These are phyloP conservation scores for Anisodus acutangulus DNA, from an alignment of 257 asterid genomes.

Conservation along the genomic window DNA sequence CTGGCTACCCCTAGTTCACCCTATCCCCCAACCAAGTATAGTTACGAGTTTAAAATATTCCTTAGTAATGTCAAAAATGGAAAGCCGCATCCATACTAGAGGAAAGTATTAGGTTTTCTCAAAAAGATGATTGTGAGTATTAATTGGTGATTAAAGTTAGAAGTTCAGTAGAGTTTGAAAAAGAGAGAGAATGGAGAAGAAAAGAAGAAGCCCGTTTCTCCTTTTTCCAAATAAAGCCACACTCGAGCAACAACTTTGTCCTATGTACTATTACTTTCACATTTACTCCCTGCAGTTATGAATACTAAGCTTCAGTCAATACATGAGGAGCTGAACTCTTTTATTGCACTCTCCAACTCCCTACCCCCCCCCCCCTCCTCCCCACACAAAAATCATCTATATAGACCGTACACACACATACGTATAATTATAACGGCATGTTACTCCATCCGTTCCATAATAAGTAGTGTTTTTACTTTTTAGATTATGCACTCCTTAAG, in stretches of 20 bases:
- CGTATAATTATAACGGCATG: neutral
- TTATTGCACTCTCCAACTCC: conserved; percentile 24
- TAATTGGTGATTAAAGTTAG: conserved; percentile 13
- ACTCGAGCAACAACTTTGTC: conserved; percentile 2
- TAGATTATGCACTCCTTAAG: no score
- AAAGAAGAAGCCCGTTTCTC: neutral
- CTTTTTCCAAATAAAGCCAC: conserved; percentile 7
- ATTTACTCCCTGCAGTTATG: neutral
- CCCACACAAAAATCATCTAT: neutral
- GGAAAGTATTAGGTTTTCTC: neutral
- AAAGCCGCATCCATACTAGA: conserved; percentile 1
- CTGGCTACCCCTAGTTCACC: no score
- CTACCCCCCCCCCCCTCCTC: neutral
- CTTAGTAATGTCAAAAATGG: conserved; percentile 19
- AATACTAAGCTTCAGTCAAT: neutral
- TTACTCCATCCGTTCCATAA: neutral
- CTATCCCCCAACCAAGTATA: conserved; percentile 8
- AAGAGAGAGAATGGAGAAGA: neutral
- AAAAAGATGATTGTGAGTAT: neutral
- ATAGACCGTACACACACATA: neutral
- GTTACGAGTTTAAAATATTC: neutral
- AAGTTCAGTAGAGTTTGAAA: conserved; percentile 27
- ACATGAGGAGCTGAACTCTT: conserved; percentile 15
- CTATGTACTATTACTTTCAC: neutral
- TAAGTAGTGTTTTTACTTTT: no score